These are phyloP conservation scores for Cadophora gregata DNA, from an alignment of 2,329 filamentous ascomycete genomes.

Conservation along the genomic window DNA sequence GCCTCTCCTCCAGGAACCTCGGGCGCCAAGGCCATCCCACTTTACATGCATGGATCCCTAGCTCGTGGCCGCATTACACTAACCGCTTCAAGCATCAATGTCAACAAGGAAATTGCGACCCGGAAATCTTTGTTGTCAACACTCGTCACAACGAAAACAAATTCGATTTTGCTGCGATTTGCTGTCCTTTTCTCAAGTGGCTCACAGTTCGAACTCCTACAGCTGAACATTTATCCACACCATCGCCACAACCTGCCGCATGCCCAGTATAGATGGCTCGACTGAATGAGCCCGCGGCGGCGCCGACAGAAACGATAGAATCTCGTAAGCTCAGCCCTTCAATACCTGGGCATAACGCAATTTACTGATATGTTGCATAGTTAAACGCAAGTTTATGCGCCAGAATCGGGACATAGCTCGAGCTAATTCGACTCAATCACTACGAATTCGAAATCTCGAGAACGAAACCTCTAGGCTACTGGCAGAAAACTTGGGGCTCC, in stretches of 20 bases:
- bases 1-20: background rate
- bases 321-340: constrained; percentile 60
- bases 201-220: background rate
- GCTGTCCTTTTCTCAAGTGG: background rate
- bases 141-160: constrained; percentile 3
- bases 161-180: background rate
- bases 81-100: constrained; percentile 31
- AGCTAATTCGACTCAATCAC: constrained; percentile 77
- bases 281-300: constrained; percentile 74
- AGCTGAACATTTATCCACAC: background rate
- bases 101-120: constrained; percentile 38
- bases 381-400: constrained; percentile 78
- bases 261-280: constrained; percentile 67
- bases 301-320: constrained; percentile 73
- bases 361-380: constrained; percentile 50
- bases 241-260: constrained; percentile 32
- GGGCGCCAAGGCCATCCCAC: constrained; percentile 3
- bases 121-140: constrained; percentile 19
- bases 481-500: constrained; percentile 78
- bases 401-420: constrained; percentile 86
- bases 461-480: constrained; percentile 76
- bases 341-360: background rate
- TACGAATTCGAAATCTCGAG: constrained; percentile 78
- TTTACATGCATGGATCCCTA: background rate
- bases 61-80: constrained; percentile 7